A percentile compares a stretch with the other conserved stretches of the same genome.
Conservation (phyloP, 257 asterid genomes). For the Nicotiana attenuata region DNA sequence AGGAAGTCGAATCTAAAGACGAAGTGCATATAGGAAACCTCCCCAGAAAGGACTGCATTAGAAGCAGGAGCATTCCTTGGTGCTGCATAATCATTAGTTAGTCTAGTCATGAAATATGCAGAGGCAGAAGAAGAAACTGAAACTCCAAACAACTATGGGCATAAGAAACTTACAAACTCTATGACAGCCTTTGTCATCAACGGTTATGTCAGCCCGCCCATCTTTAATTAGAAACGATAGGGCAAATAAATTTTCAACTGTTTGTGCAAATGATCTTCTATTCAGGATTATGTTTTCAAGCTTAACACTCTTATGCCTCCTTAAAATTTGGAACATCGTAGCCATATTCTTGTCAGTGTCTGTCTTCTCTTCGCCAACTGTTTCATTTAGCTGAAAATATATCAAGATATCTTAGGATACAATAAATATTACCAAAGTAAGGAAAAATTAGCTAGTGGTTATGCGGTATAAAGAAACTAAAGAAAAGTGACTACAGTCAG, state of each 20-base stretch:
- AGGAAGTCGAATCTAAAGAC: conserved; percentile 70
- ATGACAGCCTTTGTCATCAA: conserved; percentile 58
- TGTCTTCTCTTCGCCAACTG: conserved; percentile 42
- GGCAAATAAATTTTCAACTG: conserved; percentile 93
- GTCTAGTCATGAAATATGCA: not conserved
- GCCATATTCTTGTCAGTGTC: conserved; percentile 96
- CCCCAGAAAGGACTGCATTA: conserved; percentile 59
- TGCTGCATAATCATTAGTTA: conserved; percentile 36
- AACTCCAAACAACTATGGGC: not conserved
- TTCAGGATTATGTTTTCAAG: conserved; percentile 72
- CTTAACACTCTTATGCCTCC: conserved; percentile 50
- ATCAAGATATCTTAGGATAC: not conserved
- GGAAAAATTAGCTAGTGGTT: not conserved
- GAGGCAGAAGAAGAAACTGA: not conserved
- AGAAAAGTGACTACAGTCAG: conserved; percentile 4
- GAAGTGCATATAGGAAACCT: conserved; percentile 62
- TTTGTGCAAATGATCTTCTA: conserved; percentile 74
- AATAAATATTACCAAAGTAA: not conserved
- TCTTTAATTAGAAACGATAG: conserved; percentile 83
- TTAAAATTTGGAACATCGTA: conserved; percentile 65
- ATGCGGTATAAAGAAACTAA: not conserved
- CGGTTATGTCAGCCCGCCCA: conserved; percentile 75
- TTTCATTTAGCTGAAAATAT: conserved; percentile 2
- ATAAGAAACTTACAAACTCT: conserved; percentile 53
- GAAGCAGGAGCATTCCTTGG: conserved; percentile 92